Percentiles rank a stretch among this genome's conserved stretches.
phyloP scores from a whole-genome alignment of 2,329 filamentous ascomycete species.

The Exutisphaerella laricina region DNA sequence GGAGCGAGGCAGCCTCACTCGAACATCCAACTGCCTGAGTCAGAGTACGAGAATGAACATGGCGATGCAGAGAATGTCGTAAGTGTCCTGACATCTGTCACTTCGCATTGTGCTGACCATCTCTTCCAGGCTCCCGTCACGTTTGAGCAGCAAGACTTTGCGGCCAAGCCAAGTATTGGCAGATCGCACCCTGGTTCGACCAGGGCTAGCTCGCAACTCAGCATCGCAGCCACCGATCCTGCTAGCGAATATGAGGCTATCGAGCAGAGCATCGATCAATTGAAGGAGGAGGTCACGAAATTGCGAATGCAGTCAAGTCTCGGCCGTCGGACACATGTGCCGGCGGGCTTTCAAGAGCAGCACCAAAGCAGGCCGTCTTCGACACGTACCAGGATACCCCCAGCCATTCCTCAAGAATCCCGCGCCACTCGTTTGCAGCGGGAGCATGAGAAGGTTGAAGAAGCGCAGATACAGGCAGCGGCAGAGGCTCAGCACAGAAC shows the following conservation, averaged over 20 bases:
- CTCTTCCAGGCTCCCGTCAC: neutral
- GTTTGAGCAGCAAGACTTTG: neutral
- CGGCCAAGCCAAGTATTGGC: neutral
- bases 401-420: conserved; percentile 4
- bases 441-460: conserved; percentile 5
- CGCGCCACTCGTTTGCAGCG: conserved; percentile 16
- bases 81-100: too few species aligned
- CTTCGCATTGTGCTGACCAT: conserved; percentile 12
- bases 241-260: too few species aligned
- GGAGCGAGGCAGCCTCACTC: too few species aligned
- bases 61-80: conserved; percentile 3
- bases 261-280: neutral
- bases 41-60: too few species aligned
- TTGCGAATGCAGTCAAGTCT: neutral
- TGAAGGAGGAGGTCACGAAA: conserved; percentile 1
- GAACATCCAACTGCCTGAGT: too few species aligned
- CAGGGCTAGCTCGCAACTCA: too few species aligned
- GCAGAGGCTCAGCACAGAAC: neutral
- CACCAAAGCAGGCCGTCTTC: conserved; percentile 1
- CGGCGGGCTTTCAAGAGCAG: neutral
- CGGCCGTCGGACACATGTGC: neutral
- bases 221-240: too few species aligned
- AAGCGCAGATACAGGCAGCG: neutral
- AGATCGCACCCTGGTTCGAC: too few species aligned
- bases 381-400: conserved; percentile 2